Evolutionary conservation across 2,329 filamentous ascomycete species (phyloP).

Genomic region (Talaromyces amestolkiae): DNA sequence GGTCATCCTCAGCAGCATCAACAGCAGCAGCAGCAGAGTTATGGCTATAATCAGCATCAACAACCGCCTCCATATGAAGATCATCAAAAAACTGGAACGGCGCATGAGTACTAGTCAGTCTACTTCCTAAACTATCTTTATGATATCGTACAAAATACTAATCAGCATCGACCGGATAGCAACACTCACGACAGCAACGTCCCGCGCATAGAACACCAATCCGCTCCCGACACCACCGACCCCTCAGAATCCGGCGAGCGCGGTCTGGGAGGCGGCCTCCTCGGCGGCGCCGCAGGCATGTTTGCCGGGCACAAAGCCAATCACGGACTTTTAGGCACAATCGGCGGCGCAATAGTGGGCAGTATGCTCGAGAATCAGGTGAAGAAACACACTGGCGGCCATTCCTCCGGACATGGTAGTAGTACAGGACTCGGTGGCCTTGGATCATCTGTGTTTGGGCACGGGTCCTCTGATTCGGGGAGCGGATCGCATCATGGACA

Average conservation of each 20-base stretch:
- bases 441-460: not conserved
- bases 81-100: constrained; percentile 10
- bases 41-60: not conserved
- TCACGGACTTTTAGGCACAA: constrained; percentile 57
- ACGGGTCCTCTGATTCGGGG: constrained; percentile 8
- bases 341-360: constrained; percentile 58
- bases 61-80: not conserved
- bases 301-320: constrained; percentile 56
- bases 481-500: constrained; percentile 16
- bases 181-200: constrained; percentile 3
- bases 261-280: constrained; percentile 56
- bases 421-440: not conserved
- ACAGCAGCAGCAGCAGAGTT: not conserved
- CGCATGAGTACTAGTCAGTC: constrained; percentile 16
- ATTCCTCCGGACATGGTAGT: not conserved
- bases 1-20: constrained; percentile 24
- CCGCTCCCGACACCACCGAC: constrained; percentile 33
- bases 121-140: not conserved
- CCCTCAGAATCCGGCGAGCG: constrained; percentile 49
- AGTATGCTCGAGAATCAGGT: constrained; percentile 42
- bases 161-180: not conserved
- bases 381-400: constrained; percentile 6
- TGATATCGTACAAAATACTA: not conserved
- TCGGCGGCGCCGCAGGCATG: constrained; percentile 57
- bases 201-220: not conserved